These are phyloP conservation scores for Lagenidium giganteum DNA, from an alignment of 352 stramenopile species.

Conservation along the genomic window DNA sequence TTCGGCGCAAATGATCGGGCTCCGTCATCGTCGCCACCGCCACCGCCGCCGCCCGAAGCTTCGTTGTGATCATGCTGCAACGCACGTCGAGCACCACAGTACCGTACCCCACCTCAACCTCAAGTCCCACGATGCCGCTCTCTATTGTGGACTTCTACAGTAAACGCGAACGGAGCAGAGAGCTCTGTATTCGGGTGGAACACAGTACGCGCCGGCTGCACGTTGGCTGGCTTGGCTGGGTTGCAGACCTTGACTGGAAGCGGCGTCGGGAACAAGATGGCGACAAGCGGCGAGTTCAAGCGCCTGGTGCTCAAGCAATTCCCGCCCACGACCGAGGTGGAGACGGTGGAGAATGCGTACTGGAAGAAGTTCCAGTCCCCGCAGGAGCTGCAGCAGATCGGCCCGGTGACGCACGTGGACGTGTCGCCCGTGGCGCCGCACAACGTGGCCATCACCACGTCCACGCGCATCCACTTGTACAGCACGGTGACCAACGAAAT, in stretches of 20 bases:
- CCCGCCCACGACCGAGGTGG: slow-evolving; percentile 46
- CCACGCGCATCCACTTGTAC: slow-evolving; percentile 74
- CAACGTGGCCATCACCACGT: slow-evolving; percentile 69
- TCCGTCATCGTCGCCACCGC: slow-evolving; percentile 10
- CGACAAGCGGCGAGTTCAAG: slow-evolving; percentile 64
- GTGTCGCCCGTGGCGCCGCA: slow-evolving; percentile 57
- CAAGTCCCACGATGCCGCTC: too few species aligned
- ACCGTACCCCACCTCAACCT: too few species aligned
- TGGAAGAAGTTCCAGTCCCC: slow-evolving; percentile 77
- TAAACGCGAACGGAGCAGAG: too few species aligned
- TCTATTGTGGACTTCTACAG: too few species aligned
- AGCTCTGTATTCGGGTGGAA: too few species aligned
- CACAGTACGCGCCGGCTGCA: too few species aligned
- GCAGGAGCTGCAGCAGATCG: slow-evolving; percentile 64
- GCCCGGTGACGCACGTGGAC: slow-evolving; percentile 67
- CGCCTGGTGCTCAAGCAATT: slow-evolving; percentile 75
- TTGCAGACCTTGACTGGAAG: too few species aligned
- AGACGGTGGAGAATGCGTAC: slow-evolving; percentile 61
- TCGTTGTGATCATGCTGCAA: too few species aligned
- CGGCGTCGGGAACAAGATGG: too few species aligned
- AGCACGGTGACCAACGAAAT: slow-evolving; percentile 66
- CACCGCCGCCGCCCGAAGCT: too few species aligned
- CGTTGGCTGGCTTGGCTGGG: too few species aligned
- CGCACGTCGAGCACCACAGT: too few species aligned
- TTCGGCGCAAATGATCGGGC: slow-evolving; percentile 55